Percentiles rank a stretch among this genome's conserved stretches.
These are phyloP conservation scores for Nannochloropsis gaditana DNA, from an alignment of 108 stramenopile genomes.

Conservation along the genomic window DNA sequence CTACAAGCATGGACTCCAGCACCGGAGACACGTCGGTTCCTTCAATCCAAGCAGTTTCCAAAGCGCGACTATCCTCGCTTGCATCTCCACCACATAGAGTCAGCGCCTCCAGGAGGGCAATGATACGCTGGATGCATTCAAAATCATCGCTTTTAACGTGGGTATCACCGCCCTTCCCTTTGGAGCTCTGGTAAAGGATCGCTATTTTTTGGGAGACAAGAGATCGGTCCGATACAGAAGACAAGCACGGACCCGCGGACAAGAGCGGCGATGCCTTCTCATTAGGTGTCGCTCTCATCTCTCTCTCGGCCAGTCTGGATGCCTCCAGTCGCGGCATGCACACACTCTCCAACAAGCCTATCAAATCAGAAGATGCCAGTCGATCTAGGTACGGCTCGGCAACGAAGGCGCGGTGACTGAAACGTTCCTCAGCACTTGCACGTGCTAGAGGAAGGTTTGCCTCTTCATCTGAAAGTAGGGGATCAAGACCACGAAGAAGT, in stretches of 20 bases:
- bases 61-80: neutral
- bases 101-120: neutral
- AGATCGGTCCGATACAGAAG: neutral
- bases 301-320: neutral
- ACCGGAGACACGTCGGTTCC: neutral
- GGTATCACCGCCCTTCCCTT: neutral
- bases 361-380: neutral
- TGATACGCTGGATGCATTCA: neutral
- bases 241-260: neutral
- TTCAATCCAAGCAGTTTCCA: neutral
- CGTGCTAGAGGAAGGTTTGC: neutral
- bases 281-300: no score
- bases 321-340: neutral
- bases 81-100: neutral
- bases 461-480: neutral
- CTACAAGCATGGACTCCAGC: neutral
- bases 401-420: neutral
- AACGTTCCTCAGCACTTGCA: neutral
- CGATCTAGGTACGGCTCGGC: neutral
- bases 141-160: neutral
- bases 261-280: neutral
- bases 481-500: neutral
- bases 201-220: neutral
- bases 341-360: neutral
- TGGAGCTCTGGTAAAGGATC: neutral